These are phyloP conservation scores for Teratosphaeria pseudoeucalypti DNA, from an alignment of 2,329 filamentous ascomycete genomes.

Conservation along the genomic window DNA sequence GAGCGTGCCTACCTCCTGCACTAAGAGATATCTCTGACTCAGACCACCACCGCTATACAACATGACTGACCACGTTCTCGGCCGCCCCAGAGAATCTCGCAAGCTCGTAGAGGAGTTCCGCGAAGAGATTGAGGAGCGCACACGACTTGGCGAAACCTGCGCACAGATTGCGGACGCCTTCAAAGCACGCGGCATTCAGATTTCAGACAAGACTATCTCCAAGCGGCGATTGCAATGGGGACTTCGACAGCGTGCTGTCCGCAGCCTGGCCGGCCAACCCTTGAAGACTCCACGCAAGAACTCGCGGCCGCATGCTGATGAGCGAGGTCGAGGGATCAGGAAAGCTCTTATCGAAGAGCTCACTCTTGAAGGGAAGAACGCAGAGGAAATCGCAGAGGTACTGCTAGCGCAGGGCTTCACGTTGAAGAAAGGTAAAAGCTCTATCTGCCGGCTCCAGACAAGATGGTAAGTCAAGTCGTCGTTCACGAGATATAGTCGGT, in stretches of 20 bases:
- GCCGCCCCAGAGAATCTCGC: not conserved
- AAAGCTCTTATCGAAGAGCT: conserved; percentile 13
- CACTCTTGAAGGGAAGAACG: conserved; percentile 13
- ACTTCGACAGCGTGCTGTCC: conserved; percentile 11
- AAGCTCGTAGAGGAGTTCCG: not conserved
- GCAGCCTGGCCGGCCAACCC: not conserved
- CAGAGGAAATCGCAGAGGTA: conserved; percentile 15
- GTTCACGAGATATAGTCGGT: not conserved
- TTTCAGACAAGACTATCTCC: conserved; percentile 14
- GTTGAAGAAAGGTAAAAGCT: conserved; percentile 12
- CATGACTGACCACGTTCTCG: not conserved
- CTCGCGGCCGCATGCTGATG: conserved; percentile 1
- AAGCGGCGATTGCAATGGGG: conserved; percentile 16
- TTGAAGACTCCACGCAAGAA: conserved; percentile 2
- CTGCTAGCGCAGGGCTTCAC: conserved; percentile 11
- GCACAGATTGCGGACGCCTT: conserved; percentile 15
- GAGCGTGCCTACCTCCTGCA: not conserved
- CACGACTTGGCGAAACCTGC: conserved; percentile 13
- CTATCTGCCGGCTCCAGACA: conserved; percentile 16
- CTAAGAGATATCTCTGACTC: not conserved
- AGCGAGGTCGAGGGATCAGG: conserved; percentile 5
- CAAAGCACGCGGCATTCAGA: conserved; percentile 10
- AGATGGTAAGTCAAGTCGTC: conserved; percentile 8
- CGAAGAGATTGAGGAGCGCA: conserved; percentile 6
- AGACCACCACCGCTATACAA: not conserved